Evolutionary conservation across 2,329 filamentous ascomycete genomes (phyloP).

Genomic region (Ophiosphaerella narmari): DNA sequence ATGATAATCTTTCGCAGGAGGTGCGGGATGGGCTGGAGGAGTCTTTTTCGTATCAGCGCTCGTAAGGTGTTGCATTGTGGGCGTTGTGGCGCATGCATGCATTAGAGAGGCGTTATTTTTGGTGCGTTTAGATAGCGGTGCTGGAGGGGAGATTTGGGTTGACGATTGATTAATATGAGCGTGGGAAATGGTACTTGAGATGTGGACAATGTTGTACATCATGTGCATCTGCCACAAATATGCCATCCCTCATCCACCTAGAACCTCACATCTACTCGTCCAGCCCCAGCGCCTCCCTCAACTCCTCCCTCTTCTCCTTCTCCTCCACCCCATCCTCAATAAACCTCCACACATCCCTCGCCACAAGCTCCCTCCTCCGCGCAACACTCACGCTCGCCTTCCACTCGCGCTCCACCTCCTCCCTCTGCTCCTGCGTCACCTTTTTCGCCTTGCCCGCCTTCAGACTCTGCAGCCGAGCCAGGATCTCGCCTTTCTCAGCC

Average conservation of each 20-base stretch:
- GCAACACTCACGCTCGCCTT: slow-evolving; percentile 49
- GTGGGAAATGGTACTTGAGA: not conserved
- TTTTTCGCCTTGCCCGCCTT: slow-evolving; percentile 50
- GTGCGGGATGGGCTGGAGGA: slow-evolving; percentile 15
- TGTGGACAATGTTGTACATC: too few relatives aligned
- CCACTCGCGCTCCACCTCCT: slow-evolving; percentile 53
- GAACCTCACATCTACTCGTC: slow-evolving; percentile 29
- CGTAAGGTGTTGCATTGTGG: slow-evolving; percentile 10
- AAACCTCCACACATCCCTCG: slow-evolving; percentile 55
- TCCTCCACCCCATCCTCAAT: slow-evolving; percentile 56
- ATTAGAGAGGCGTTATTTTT: slow-evolving; percentile 11
- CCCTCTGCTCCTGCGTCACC: slow-evolving; percentile 55
- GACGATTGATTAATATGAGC: not conserved
- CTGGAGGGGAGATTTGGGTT: not conserved
- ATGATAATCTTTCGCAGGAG: slow-evolving; percentile 17
- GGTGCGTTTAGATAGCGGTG: not conserved
- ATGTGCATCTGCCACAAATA: too few relatives aligned
- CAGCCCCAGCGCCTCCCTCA: slow-evolving; percentile 53
- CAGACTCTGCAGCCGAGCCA: slow-evolving; percentile 48
- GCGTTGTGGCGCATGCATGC: slow-evolving; percentile 8
- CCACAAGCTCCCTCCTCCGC: slow-evolving; percentile 54
- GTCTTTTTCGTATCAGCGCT: slow-evolving; percentile 22
- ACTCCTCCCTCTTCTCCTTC: slow-evolving; percentile 52
- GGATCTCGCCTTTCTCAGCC: slow-evolving; percentile 50
- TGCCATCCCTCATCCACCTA: not conserved